Conservation (phyloP, 2,329 filamentous ascomycete species). For the Fonsecaea monophora region DNA sequence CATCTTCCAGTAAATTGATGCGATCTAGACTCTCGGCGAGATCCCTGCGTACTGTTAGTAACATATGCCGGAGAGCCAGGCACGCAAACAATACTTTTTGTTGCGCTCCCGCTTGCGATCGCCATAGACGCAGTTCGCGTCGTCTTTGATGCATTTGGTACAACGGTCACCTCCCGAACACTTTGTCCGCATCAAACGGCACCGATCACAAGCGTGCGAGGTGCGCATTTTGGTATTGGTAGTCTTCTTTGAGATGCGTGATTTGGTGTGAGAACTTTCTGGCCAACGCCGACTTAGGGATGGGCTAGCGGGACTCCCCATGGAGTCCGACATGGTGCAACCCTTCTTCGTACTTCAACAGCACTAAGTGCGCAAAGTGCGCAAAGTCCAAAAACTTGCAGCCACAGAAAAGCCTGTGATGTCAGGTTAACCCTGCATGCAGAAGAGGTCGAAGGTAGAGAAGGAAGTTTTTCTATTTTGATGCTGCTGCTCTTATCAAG, state of each 20-base stretch:
- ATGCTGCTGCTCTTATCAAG: neutral
- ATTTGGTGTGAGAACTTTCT: constrained; percentile 5
- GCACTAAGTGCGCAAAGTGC: neutral
- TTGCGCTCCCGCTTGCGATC: constrained; percentile 39
- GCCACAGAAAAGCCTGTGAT: neutral
- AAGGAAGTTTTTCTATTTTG: neutral
- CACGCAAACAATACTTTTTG: constrained; percentile 31
- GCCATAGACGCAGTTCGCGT: constrained; percentile 32
- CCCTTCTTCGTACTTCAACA: neutral
- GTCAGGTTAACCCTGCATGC: neutral
- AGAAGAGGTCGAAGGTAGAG: neutral
- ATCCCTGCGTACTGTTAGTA: constrained; percentile 26
- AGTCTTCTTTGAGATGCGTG: neutral
- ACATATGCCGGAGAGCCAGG: neutral
- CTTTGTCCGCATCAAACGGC: constrained; percentile 35
- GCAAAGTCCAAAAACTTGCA: neutral
- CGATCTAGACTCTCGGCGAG: constrained; percentile 31
- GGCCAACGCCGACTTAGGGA: neutral
- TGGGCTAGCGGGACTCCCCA: neutral
- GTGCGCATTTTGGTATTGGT: constrained; percentile 16
- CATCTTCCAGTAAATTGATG: constrained; percentile 26
- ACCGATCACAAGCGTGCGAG: constrained; percentile 37
- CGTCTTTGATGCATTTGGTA: constrained; percentile 37
- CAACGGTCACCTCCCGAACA: constrained; percentile 36
- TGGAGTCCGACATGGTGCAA: neutral